phyloP scores from a whole-genome alignment of 23 red algal species.

The Gracilaria domingensis region DNA sequence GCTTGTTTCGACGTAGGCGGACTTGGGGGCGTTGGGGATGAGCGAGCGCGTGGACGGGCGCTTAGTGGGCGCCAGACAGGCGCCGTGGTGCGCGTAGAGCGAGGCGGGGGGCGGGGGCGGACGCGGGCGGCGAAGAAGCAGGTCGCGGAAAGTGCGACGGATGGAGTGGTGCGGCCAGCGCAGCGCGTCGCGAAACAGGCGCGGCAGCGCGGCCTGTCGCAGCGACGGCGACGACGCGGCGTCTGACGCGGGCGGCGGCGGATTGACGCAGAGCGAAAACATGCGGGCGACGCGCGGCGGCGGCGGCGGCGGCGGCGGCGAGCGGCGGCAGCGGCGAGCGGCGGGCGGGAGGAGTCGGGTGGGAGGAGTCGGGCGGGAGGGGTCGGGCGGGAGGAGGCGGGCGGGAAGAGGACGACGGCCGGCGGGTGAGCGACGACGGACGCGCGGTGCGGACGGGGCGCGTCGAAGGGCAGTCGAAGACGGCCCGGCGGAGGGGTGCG shows the following conservation, averaged over 20 bases:
- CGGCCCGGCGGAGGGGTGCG: background rate
- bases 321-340: background rate
- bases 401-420: too few relatives aligned
- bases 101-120: background rate
- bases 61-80: slow-evolving; percentile 3
- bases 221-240: background rate
- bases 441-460: slow-evolving; percentile 5
- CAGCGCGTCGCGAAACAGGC: slow-evolving; percentile 31
- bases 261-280: slow-evolving; percentile 8
- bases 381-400: background rate
- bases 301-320: background rate
- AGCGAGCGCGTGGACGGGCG: background rate
- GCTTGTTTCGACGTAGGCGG: background rate
- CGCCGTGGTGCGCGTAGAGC: background rate
- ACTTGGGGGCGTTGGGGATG: background rate
- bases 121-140: background rate
- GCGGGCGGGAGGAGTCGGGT: background rate
- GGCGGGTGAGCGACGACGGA: too few relatives aligned
- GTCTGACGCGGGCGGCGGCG: background rate
- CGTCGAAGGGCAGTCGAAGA: background rate
- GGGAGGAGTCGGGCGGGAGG: background rate
- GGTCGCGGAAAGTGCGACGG: background rate
- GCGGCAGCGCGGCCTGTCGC: background rate
- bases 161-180: background rate
- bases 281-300: background rate